These are phyloP conservation scores for Aphanoascus verrucosus DNA, from an alignment of 2,329 filamentous ascomycete genomes.

Conservation along the genomic window DNA sequence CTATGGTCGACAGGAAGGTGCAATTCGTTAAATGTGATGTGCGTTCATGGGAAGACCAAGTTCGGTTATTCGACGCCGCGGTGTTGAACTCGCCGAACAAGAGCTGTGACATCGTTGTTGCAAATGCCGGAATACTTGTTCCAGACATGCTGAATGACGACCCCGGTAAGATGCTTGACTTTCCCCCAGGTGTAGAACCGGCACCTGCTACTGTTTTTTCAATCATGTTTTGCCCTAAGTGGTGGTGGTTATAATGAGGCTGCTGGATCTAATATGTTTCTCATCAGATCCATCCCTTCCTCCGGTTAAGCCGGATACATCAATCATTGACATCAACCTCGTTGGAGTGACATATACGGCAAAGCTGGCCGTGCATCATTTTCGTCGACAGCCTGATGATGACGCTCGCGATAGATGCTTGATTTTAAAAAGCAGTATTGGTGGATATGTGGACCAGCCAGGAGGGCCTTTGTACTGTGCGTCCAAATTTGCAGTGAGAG, in stretches of 20 bases:
- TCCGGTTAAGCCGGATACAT: conserved; percentile 23
- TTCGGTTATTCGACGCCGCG: conserved; percentile 23
- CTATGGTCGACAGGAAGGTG: conserved; percentile 7
- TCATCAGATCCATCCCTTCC: conserved; percentile 11
- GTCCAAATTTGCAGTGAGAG: conserved; percentile 31
- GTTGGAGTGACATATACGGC: conserved; percentile 37
- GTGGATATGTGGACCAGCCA: conserved; percentile 27
- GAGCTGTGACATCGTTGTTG: conserved; percentile 25
- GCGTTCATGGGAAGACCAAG: conserved; percentile 26
- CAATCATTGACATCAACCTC: conserved; percentile 33
- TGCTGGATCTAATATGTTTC: background rate
- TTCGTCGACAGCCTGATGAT: conserved; percentile 24
- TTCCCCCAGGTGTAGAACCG: too few species aligned
- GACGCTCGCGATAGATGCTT: conserved; percentile 23
- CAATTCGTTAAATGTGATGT: conserved; percentile 27
- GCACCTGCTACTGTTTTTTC: background rate
- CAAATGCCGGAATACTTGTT: conserved; percentile 26
- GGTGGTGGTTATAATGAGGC: background rate
- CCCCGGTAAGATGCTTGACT: conserved; percentile 11
- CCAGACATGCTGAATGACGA: conserved; percentile 23
- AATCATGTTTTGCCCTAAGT: too few species aligned
- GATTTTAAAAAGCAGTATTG: conserved; percentile 27
- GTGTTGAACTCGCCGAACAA: conserved; percentile 20
- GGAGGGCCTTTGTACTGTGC: conserved; percentile 27
- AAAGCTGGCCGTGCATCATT: conserved; percentile 37